These are phyloP conservation scores for Wickerhamiella dianesei DNA, from an alignment of 805 yeast genomes.

Conservation along the genomic window DNA sequence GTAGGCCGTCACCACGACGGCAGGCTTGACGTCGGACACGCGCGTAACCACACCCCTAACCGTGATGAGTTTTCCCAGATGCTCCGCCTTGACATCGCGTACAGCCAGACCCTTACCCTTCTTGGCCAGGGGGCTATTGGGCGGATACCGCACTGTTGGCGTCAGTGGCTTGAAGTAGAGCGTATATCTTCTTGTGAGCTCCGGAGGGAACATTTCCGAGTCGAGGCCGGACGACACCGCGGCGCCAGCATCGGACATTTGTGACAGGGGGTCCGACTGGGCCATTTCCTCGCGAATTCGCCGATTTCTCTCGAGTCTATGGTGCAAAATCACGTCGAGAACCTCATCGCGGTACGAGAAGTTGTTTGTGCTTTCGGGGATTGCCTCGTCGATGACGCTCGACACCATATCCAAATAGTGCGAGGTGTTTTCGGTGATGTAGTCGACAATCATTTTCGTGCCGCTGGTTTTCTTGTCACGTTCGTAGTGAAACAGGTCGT, in stretches of 20 bases:
- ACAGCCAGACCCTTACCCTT: slow-evolving; percentile 57
- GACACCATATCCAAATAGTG: slow-evolving; percentile 71
- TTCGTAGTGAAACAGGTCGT: slow-evolving; percentile 67
- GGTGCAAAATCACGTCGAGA: slow-evolving; percentile 81
- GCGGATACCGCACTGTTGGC: slow-evolving; percentile 20
- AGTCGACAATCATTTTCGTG: slow-evolving; percentile 35
- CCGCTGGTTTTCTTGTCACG: slow-evolving; percentile 28
- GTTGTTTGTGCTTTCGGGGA: slow-evolving; percentile 80
- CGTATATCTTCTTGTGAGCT: slow-evolving; percentile 72
- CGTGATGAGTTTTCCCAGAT: slow-evolving; percentile 76
- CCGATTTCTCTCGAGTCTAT: slow-evolving; percentile 71
- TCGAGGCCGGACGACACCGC: slow-evolving; percentile 12
- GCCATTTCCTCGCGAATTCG: slow-evolving; percentile 52
- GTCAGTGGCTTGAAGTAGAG: slow-evolving; percentile 76
- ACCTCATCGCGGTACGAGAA: slow-evolving; percentile 77
- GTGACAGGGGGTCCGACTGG: slow-evolving; percentile 19
- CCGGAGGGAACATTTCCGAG: slow-evolving; percentile 62
- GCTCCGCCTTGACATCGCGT: slow-evolving; percentile 73
- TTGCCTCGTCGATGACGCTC: slow-evolving; percentile 56
- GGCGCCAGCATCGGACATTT: slow-evolving; percentile 9
- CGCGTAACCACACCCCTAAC: slow-evolving; percentile 90
- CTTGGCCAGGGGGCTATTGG: slow-evolving; percentile 6
- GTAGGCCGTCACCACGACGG: slow-evolving; percentile 81
- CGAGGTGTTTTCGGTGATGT: slow-evolving; percentile 58
- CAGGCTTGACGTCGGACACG: slow-evolving; percentile 91